Evolutionary conservation across 2,329 filamentous ascomycete species (phyloP).

Genomic region (Saccharata proteae): DNA sequence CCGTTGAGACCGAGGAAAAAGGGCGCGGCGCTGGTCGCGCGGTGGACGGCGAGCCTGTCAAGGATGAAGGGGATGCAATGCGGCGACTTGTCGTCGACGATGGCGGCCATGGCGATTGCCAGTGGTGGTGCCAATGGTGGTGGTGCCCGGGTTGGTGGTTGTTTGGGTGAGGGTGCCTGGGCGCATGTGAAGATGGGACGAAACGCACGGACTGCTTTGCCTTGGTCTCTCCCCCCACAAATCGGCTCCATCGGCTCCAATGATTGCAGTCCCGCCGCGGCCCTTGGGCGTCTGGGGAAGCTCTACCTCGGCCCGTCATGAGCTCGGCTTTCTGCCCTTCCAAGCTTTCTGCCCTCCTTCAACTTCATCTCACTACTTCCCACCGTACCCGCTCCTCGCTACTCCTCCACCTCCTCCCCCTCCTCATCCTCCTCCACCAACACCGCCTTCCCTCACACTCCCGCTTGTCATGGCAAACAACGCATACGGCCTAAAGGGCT

Average conservation of each 20-base stretch:
- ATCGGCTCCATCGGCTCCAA: conserved; percentile 5
- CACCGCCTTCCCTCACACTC: conserved; percentile 2
- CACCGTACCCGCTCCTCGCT: background rate
- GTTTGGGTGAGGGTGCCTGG: background rate
- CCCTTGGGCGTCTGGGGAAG: conserved; percentile 6
- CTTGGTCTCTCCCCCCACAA: conserved; percentile 3
- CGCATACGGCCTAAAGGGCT: background rate
- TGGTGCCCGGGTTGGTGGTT: background rate
- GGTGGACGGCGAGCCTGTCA: conserved; percentile 7
- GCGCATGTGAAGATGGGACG: conserved; percentile 8
- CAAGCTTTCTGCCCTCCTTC: background rate
- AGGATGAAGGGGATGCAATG: conserved; percentile 70
- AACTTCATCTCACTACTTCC: conserved; percentile 4
- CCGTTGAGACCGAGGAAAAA: conserved; percentile 81
- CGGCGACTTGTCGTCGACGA: conserved; percentile 66
- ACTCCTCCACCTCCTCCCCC: conserved; percentile 1
- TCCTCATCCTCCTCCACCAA: conserved; percentile 1
- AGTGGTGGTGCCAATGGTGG: background rate
- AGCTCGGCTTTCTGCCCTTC: conserved; percentile 1
- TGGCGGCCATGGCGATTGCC: conserved; percentile 22
- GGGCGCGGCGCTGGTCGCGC: conserved; percentile 45
- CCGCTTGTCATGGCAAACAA: conserved; percentile 1
- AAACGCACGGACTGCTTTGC: too few species aligned
- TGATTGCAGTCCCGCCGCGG: conserved; percentile 4
- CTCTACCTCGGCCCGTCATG: conserved; percentile 4